Evolutionary conservation across 805 yeast species (phyloP), one percentile per base, ranked within the genome.

Genomic region (Candida nonsorbophila): DNA sequence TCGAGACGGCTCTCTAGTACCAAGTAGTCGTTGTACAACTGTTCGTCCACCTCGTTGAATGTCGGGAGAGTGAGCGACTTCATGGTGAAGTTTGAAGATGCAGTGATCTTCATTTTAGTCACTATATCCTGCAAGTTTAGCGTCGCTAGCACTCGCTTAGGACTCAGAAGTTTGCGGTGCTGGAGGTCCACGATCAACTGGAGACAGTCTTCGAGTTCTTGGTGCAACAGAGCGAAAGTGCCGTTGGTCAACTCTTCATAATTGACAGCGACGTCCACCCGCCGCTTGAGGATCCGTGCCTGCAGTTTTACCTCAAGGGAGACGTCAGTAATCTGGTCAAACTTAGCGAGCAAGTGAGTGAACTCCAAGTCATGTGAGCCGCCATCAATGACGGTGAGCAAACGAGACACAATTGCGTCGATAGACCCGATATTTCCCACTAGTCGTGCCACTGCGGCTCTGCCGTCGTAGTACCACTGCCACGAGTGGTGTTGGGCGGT

Each of bases 21-120:
- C 9, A 61, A 34, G 41, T 64, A 77, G 26, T 62, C 61, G 7
- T 55, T 49, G 43, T 68, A 67, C 7, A 73, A 26, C 13, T 44
- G 47, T 26, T 49, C 55, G 32, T 58, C 65, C 6, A 25, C 13
- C 8, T 42, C 53, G 28, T 41, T 44, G 29, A 54, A 57, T 3
- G 62, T 55, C 3, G 63, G 65, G n/a, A 57, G 33, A 10, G 40
- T 38, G 12, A 53, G 29, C 0, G 49, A 34, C 25, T 40, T 45
- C 22, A 45, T 36, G 6, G 50, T 36, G 17, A 37, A 29, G 19
- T 31, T 28, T 3, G 42, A 24, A 11, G 40, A 33, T 29, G 47
- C 49, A 27, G 42, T 36, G 14, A 50, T 36, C 23, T 43, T 43
- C 51, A 54, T 50, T 27, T 43, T 44, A 7, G 49, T 24, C 12